Evolutionary conservation across 2,329 filamentous ascomycete species (phyloP).

Genomic region (Colletotrichum limetticola): DNA sequence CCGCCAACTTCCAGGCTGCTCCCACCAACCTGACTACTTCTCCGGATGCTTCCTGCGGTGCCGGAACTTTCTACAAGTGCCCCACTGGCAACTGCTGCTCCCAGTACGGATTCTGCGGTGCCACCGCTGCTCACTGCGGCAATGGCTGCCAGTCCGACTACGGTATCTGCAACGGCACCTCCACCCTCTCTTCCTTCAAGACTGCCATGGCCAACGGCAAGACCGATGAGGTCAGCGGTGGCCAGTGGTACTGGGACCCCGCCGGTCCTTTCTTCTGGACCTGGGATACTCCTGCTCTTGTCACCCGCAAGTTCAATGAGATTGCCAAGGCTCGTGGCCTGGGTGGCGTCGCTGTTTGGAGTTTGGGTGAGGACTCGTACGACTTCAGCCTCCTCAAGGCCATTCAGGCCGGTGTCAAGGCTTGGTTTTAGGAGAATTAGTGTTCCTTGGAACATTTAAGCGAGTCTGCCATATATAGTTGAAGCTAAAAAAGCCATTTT

Average conservation of each 20-base stretch:
- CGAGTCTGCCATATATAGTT: not conserved
- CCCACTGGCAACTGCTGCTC: conserved; percentile 25
- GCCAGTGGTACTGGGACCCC: conserved; percentile 65
- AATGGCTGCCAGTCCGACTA: conserved; percentile 30
- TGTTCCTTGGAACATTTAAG: not conserved
- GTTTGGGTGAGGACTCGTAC: conserved; percentile 59
- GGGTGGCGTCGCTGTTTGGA: conserved; percentile 66
- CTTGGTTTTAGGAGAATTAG: not conserved
- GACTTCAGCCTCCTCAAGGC: conserved; percentile 55
- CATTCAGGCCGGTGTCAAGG: conserved; percentile 48
- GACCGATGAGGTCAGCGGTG: conserved; percentile 59
- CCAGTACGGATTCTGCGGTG: conserved; percentile 29
- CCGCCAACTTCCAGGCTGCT: conserved; percentile 40
- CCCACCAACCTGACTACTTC: conserved; percentile 28
- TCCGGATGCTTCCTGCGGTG: conserved; percentile 12
- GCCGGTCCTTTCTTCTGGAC: conserved; percentile 61
- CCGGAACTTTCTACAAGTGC: conserved; percentile 29
- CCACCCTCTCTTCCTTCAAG: conserved; percentile 48
- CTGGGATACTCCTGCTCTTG: conserved; percentile 63
- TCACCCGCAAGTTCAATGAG: conserved; percentile 57
- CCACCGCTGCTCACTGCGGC: conserved; percentile 22
- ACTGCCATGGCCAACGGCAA: conserved; percentile 52
- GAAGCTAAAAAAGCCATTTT: not conserved
- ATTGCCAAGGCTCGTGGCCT: conserved; percentile 54
- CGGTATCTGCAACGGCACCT: conserved; percentile 29